phyloP scores from a whole-genome alignment of 2,329 filamentous ascomycete genomes.

The Fusarium stilboides region DNA sequence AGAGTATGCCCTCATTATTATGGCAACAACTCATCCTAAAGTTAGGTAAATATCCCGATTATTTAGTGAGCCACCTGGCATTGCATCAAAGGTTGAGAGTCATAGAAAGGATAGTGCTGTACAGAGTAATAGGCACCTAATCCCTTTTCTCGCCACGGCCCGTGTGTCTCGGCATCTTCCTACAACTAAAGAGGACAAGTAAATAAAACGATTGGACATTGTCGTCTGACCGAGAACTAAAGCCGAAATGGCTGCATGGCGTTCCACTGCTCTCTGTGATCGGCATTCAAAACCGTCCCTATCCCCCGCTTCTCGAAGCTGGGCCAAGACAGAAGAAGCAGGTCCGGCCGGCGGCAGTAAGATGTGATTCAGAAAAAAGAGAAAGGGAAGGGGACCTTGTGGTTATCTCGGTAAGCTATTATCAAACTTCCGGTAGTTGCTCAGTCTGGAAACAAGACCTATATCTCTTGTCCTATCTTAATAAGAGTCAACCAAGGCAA shows the following conservation, averaged over 20 bases:
- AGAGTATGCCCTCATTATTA: no score
- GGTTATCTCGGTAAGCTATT: conserved; percentile 5
- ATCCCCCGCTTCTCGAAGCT: conserved; percentile 46
- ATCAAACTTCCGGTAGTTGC: conserved; percentile 31
- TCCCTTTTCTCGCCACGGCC: conserved; percentile 32
- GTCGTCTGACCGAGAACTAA: conserved; percentile 13
- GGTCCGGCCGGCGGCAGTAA: conserved; percentile 6
- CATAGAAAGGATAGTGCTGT: not conserved
- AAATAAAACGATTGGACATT: conserved; percentile 26
- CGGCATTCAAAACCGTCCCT: conserved; percentile 33
- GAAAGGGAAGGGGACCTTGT: not conserved
- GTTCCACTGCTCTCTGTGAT: conserved; percentile 38
- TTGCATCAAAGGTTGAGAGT: no score
- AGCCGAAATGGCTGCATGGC: conserved; percentile 36
- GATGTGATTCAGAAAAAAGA: not conserved
- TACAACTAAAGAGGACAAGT: conserved; percentile 13
- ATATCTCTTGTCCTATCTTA: conserved; percentile 13
- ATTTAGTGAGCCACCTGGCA: no score
- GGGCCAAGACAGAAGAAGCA: conserved; percentile 34
- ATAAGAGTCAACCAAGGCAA: conserved; percentile 21
- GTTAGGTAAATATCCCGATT: no score
- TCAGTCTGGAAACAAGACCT: conserved; percentile 12
- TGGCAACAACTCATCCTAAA: no score
- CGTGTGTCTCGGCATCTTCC: conserved; percentile 41
- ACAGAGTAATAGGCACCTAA: not conserved